These are phyloP conservation scores for Ogataea siamensis DNA, from an alignment of 805 yeast genomes.

Conservation along the genomic window DNA sequence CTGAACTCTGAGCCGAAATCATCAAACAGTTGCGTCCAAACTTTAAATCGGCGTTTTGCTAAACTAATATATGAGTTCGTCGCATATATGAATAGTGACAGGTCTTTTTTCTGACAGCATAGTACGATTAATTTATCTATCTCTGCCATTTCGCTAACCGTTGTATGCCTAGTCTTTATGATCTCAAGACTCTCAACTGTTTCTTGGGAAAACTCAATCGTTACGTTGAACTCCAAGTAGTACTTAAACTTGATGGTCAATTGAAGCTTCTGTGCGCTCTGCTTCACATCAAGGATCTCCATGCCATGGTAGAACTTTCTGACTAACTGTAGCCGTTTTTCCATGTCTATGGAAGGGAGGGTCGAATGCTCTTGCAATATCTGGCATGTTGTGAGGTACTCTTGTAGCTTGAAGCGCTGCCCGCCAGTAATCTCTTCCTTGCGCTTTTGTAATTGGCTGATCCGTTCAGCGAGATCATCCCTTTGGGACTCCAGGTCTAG, in stretches of 20 bases:
- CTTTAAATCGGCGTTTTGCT: conserved; percentile 18
- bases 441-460: conserved; percentile 3
- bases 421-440: conserved; percentile 2
- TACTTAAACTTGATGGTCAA: conserved; percentile 18
- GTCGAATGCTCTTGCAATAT: conserved; percentile 23
- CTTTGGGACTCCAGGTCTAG: conserved; percentile 10
- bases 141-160: conserved; percentile 16
- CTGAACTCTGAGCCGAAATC: conserved; percentile 11
- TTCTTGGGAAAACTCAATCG: conserved; percentile 15
- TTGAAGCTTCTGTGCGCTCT: conserved; percentile 6
- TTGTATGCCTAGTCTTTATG: conserved; percentile 8
- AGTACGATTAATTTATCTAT: conserved; percentile 16
- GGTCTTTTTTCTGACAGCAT: conserved; percentile 18
- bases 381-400: conserved; percentile 18
- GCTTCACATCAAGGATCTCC: conserved; percentile 18
- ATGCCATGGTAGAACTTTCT: conserved; percentile 30
- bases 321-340: conserved; percentile 21
- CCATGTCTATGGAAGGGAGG: conserved; percentile 32
- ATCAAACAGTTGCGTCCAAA: conserved; percentile 23
- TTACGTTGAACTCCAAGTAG: conserved; percentile 18
- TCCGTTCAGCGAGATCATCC: conserved; percentile 3
- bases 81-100: conserved; percentile 26
- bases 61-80: conserved; percentile 26
- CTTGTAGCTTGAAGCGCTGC: conserved; percentile 17
- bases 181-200: conserved; percentile 13